Conservation (phyloP, 1,284 basidiomycete species). For the Entoloma clypeatum region DNA sequence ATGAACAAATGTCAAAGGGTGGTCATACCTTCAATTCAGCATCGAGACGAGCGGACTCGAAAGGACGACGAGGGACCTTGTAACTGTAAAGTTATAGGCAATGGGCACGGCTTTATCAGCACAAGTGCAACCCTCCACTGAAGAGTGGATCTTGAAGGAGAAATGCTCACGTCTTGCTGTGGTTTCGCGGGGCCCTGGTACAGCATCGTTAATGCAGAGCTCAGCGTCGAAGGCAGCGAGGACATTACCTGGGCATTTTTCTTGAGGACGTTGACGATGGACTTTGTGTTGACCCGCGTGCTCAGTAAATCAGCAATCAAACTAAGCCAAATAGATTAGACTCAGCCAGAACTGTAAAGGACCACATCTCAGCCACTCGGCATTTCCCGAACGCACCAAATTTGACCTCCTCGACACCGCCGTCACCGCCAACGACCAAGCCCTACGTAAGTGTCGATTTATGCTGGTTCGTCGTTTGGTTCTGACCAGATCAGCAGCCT, state of each 20-base stretch:
- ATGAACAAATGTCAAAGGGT: conserved; percentile 4
- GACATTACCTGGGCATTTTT: conserved; percentile 78
- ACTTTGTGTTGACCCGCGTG: conserved; percentile 18
- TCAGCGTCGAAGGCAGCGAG: conserved; percentile 17
- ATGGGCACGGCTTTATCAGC: conserved; percentile 63
- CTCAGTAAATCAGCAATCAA: conserved; percentile 26
- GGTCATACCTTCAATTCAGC: conserved; percentile 89
- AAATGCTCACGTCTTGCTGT: conserved; percentile 83
- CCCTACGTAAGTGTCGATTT: conserved; percentile 40
- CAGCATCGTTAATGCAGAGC: conserved; percentile 33
- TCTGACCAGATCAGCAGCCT: conserved; percentile 35
- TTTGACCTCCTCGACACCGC: conserved; percentile 31
- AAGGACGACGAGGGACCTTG: conserved; percentile 98
- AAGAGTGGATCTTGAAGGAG: conserved; percentile 63
- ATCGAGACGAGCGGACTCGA: conserved; percentile 98
- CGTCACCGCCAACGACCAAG: conserved; percentile 43
- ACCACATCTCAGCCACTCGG: conserved; percentile 43
- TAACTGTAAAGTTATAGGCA: conserved; percentile 66
- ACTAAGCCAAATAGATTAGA: conserved; percentile 32
- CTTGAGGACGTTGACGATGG: conserved; percentile 48
- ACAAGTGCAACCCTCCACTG: conserved; percentile 59
- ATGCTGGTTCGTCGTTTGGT: conserved; percentile 22
- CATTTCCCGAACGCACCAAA: conserved; percentile 30
- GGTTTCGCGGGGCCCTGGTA: conserved; percentile 78
- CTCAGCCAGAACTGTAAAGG: conserved; percentile 41